Percentiles rank a stretch among this genome's conserved stretches.
These are phyloP conservation scores for Umbelopsis ramanniana DNA, from an alignment of 192 early-diverging fungal species.

Conservation along the genomic window DNA sequence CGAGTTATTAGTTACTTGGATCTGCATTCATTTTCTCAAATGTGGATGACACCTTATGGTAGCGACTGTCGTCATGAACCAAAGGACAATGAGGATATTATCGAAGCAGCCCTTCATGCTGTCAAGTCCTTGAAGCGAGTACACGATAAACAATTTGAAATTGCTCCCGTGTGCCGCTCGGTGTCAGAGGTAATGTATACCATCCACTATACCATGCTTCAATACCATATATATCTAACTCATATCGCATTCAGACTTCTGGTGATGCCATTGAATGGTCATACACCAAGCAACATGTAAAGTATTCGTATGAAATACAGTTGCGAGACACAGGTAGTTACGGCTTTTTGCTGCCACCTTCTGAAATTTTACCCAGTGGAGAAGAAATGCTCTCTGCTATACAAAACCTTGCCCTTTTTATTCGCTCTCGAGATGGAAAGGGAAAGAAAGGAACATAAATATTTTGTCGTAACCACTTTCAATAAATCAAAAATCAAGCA, in stretches of 20 bases:
- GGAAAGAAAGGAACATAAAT: conserved; percentile 13
- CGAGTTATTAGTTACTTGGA: conserved; percentile 44
- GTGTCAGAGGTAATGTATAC: conserved; percentile 39
- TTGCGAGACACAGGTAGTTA: conserved; percentile 47
- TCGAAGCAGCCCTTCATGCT: conserved; percentile 42
- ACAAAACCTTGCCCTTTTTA: conserved; percentile 39
- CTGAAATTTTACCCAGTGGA: conserved; percentile 46
- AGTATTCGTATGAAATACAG: conserved; percentile 53
- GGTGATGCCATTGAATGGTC: conserved; percentile 39
- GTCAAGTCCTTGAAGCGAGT: conserved; percentile 41
- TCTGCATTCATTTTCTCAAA: conserved; percentile 52
- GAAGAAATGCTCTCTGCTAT: conserved; percentile 50
- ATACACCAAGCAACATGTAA: conserved; percentile 44
- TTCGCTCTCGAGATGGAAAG: conserved; percentile 23
- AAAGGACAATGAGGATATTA: conserved; percentile 42
- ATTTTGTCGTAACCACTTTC: background rate
- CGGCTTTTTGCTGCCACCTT: conserved; percentile 52
- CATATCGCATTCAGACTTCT: conserved; percentile 11
- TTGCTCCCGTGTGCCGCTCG: conserved; percentile 46
- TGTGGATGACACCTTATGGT: conserved; percentile 59
- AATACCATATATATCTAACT: background rate
- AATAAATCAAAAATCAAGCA: background rate
- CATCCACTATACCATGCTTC: background rate
- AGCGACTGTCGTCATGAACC: conserved; percentile 39
- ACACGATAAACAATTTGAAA: conserved; percentile 42